Percentiles rank a stretch among this genome's conserved stretches.
Evolutionary conservation across 805 yeast genomes (phyloP).

Genomic region (Wickerhamomyces bisporus): DNA sequence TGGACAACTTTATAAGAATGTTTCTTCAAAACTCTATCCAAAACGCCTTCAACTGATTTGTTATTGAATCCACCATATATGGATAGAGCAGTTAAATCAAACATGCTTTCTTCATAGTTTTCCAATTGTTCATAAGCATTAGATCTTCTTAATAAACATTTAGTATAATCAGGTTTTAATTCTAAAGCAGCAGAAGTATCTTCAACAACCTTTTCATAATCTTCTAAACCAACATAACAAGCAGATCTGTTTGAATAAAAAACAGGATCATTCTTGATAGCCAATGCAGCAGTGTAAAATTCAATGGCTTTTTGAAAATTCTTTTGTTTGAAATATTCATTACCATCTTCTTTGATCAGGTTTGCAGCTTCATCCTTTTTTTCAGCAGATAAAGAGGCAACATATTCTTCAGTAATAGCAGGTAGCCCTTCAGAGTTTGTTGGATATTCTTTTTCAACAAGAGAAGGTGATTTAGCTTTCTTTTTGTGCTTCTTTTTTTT

Average conservation of each 20-base stretch:
- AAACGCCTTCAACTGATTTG: constrained; percentile 67
- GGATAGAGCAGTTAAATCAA: constrained; percentile 86
- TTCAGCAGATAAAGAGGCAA: constrained; percentile 40
- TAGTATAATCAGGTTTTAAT: constrained; percentile 84
- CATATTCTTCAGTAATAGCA: constrained; percentile 40
- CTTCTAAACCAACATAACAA: constrained; percentile 77
- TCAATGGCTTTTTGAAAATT: constrained; percentile 71
- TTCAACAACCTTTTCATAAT: constrained; percentile 78
- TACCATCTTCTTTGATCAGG: constrained; percentile 86
- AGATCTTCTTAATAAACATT: constrained; percentile 91
- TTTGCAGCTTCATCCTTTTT: constrained; percentile 62
- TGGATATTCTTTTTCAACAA: constrained; percentile 41
- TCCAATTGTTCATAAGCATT: constrained; percentile 83
- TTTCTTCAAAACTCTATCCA: constrained; percentile 82
- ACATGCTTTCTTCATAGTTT: constrained; percentile 76
- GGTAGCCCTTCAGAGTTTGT: constrained; percentile 55
- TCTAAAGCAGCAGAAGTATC: constrained; percentile 85
- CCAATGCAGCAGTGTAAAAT: constrained; percentile 73
- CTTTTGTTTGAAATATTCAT: constrained; percentile 65
- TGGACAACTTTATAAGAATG: constrained; percentile 72
- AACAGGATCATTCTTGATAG: constrained; percentile 75
- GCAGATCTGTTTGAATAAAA: constrained; percentile 96
- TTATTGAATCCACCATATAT: constrained; percentile 80
- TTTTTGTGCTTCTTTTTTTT: constrained; percentile 43
- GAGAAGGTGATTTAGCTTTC: constrained; percentile 25